Percentiles rank a stretch among this genome's conserved stretches.
Evolutionary conservation across 73 alveolate genomes (phyloP).

Genomic region (Blepharisma japonicum): DNA sequence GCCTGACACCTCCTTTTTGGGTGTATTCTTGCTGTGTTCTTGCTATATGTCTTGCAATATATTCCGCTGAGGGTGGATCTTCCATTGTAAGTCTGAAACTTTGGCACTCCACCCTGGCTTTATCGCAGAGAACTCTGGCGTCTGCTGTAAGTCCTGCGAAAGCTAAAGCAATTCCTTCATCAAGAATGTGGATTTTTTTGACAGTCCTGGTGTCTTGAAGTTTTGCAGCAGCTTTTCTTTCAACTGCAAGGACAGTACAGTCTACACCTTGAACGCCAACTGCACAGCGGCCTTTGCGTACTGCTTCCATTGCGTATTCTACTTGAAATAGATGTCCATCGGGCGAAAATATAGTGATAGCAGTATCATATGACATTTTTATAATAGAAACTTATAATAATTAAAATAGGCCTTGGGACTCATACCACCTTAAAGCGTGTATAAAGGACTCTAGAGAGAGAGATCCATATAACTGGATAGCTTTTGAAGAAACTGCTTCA

Average conservation of each 20-base stretch:
- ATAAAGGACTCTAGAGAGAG: not conserved
- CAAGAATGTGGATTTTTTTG: conserved; percentile 79
- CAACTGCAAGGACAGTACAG: conserved; percentile 87
- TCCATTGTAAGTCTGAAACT: conserved; percentile 79
- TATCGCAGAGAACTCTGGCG: conserved; percentile 88
- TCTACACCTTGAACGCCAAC: conserved; percentile 89
- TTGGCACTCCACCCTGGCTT: conserved; percentile 87
- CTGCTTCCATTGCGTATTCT: conserved; percentile 98
- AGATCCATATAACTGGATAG: conserved; percentile 33
- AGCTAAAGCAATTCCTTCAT: conserved; percentile 83
- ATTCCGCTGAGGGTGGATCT: conserved; percentile 86
- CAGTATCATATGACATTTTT: conserved; percentile 93
- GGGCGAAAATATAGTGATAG: conserved; percentile 94
- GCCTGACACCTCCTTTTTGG: conserved; percentile 95
- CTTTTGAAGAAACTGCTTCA: conserved; percentile 62
- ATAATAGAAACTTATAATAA: not conserved
- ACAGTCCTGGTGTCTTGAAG: conserved; percentile 93
- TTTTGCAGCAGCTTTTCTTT: conserved; percentile 87
- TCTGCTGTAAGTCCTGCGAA: conserved; percentile 97
- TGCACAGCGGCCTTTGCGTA: conserved; percentile 87
- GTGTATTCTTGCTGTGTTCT: conserved; percentile 84
- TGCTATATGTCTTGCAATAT: conserved; percentile 87
- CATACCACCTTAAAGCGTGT: conserved; percentile 25
- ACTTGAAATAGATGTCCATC: conserved; percentile 95
- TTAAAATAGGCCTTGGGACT: not conserved